Conservation (phyloP, 495 filamentous ascomycete species). For the Hypomontagnella submonticulosa region DNA sequence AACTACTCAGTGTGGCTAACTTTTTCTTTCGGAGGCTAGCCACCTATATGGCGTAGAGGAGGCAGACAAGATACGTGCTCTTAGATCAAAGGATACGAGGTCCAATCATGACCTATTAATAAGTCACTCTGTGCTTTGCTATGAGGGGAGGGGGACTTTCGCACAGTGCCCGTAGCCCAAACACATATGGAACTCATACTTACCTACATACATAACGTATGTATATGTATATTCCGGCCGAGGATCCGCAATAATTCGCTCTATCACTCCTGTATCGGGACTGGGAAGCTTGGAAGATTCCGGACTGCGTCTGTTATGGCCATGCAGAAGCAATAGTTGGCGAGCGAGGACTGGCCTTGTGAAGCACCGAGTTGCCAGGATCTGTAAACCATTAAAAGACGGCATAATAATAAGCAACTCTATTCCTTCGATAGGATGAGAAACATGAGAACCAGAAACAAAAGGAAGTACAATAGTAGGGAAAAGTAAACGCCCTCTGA, state of each 20-base stretch:
- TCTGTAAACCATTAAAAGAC: too few species aligned
- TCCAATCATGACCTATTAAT: conserved; percentile 19
- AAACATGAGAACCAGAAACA: background rate
- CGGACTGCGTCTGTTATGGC: conserved; percentile 7
- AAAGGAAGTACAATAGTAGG: background rate
- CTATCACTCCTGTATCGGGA: conserved; percentile 15
- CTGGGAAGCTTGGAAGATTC: conserved; percentile 10
- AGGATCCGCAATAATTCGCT: conserved; percentile 16
- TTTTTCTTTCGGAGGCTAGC: too few species aligned
- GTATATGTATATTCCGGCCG: conserved; percentile 10
- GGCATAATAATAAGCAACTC: background rate
- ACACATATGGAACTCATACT: background rate
- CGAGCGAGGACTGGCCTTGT: conserved; percentile 6
- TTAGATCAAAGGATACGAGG: conserved; percentile 12
- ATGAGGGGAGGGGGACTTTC: background rate
- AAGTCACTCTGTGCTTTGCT: background rate
- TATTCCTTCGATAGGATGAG: too few species aligned
- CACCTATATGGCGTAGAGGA: background rate
- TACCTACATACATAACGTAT: background rate
- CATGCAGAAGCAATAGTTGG: conserved; percentile 12
- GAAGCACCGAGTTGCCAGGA: background rate
- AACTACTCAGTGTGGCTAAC: too few species aligned
- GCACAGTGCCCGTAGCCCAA: conserved; percentile 27
- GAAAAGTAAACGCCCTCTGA: too few species aligned
- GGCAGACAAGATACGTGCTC: background rate